These are phyloP conservation scores for Cylindrodendrum hubeiense DNA, from an alignment of 2,329 filamentous ascomycete species.

Conservation along the genomic window DNA sequence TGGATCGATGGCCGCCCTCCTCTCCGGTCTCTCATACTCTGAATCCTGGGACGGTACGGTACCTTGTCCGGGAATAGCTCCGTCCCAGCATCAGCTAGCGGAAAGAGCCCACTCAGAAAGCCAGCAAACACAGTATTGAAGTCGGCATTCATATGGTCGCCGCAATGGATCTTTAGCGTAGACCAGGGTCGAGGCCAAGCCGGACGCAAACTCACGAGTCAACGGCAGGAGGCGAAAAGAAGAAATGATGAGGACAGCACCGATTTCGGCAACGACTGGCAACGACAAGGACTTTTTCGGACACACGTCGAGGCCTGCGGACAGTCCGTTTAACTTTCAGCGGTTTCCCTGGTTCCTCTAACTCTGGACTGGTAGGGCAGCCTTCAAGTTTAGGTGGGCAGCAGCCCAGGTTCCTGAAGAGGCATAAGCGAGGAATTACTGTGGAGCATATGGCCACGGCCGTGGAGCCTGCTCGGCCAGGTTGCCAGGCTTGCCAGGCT, in stretches of 20 bases:
- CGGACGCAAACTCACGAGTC: constrained; percentile 1
- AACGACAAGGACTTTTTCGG: neutral
- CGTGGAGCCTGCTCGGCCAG: constrained; percentile 16
- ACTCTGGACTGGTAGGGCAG: constrained; percentile 13
- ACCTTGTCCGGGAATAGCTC: constrained; percentile 30
- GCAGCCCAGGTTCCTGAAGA: constrained; percentile 41
- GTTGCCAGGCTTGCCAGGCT: constrained; percentile 19
- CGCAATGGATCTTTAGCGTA: constrained; percentile 11
- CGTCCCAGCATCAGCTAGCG: constrained; percentile 36
- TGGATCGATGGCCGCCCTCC: constrained; percentile 22
- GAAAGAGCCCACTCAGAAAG: constrained; percentile 22
- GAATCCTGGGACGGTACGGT: constrained; percentile 30
- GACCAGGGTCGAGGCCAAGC: constrained; percentile 5
- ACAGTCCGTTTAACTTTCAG: constrained; percentile 24
- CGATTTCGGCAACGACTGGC: neutral
- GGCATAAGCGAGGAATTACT: constrained; percentile 40
- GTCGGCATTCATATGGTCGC: constrained; percentile 8
- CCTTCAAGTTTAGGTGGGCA: constrained; percentile 23
- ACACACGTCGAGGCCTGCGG: constrained; percentile 8
- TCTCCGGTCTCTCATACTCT: constrained; percentile 16
- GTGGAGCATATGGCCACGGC: constrained; percentile 35
- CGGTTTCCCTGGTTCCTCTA: constrained; percentile 4
- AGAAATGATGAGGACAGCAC: neutral
- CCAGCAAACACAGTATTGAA: constrained; percentile 31
- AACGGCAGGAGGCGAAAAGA: neutral